Evolutionary conservation across 495 filamentous ascomycete genomes (phyloP), one percentile per base, ranked within the genome.

Genomic region (Terfezia boudieri): DNA sequence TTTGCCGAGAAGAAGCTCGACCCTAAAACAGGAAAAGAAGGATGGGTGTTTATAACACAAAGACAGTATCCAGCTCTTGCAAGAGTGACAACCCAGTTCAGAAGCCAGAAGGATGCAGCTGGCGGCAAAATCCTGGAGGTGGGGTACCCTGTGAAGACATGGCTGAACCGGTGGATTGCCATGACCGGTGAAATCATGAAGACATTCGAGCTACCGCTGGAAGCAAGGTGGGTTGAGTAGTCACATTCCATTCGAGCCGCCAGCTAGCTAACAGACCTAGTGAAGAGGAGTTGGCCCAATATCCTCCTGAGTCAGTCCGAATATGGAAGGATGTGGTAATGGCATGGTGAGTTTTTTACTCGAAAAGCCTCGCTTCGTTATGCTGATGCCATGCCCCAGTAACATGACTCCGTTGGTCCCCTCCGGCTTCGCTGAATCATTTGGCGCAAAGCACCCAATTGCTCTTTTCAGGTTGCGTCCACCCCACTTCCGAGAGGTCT

Each of bases 11-110:
- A 51, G 53, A 60, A 53, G 6, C 12, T 12, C 35, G 32, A 49
- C 49, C 49, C 52, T 9, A 37, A 55, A 36, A 53, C 61, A 1
- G 48, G 52, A 22, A 64, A 69, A 37, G 72, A 74, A 58, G 68
- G 71, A 36, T 96, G 87, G 86, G 73, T 74, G 12, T 86, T 85
- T 60, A 73, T 87, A 60, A 94, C 89, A 5, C 83, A 90, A 61
- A 69, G 85, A 36, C 74, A 81, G 41, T 83, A 82, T 63, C 74
- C 84, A 1, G 68, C 71, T 23, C 71, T 96, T 32, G 81, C 87
- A 7, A 79, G 77, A 48, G 71, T 96, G 35, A 70, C 74, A 46
- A 80, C 85, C 2, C 79, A 90, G 61, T 73, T 94, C 37, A 35
- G 59, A 37, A 46, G 4, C 8, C 12, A 14, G 14, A 32, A 32